A percentile compares a stretch with the other conserved stretches of the same genome.
These are phyloP conservation scores for Ulmus americana DNA, from an alignment of 331 rosid genomes.

Conservation along the genomic window DNA sequence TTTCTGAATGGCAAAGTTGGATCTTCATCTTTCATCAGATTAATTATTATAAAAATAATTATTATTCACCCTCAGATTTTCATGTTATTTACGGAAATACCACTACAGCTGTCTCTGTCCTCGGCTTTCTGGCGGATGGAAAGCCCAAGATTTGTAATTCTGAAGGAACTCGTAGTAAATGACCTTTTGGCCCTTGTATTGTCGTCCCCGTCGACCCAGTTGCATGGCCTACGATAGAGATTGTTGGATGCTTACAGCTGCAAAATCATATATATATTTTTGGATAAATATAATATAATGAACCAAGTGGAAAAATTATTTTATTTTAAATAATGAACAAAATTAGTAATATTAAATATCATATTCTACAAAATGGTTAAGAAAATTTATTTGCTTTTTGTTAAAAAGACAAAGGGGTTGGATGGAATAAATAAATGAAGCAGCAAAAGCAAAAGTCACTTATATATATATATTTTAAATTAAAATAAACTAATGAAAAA, in stretches of 20 bases:
- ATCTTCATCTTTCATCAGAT: conserved; percentile 23
- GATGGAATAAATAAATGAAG: too few relatives aligned
- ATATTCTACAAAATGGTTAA: too few relatives aligned
- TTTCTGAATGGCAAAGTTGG: conserved; percentile 36
- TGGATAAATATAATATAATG: background rate
- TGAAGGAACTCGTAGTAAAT: background rate
- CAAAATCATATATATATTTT: background rate
- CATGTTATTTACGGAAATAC: conserved; percentile 25
- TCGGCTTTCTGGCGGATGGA: background rate
- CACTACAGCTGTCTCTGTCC: conserved; percentile 25
- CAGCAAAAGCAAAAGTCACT: too few relatives aligned
- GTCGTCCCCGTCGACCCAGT: conserved; percentile 8
- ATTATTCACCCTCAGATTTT: conserved; percentile 16
- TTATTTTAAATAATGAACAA: too few relatives aligned
- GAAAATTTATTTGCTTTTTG: too few relatives aligned
- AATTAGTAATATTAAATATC: too few relatives aligned
- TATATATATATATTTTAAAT: too few relatives aligned
- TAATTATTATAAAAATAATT: background rate
- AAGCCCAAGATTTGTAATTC: conserved; percentile 3
- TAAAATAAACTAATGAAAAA: too few relatives aligned
- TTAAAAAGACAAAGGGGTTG: too few relatives aligned
- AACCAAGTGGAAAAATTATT: too few relatives aligned
- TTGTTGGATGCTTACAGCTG: background rate
- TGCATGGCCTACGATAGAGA: background rate
- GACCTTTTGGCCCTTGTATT: conserved; percentile 2